Percentiles rank a stretch among this genome's conserved stretches.
Conservation (phyloP, 208 protist genomes). For the Crithidia mellificae region DNA sequence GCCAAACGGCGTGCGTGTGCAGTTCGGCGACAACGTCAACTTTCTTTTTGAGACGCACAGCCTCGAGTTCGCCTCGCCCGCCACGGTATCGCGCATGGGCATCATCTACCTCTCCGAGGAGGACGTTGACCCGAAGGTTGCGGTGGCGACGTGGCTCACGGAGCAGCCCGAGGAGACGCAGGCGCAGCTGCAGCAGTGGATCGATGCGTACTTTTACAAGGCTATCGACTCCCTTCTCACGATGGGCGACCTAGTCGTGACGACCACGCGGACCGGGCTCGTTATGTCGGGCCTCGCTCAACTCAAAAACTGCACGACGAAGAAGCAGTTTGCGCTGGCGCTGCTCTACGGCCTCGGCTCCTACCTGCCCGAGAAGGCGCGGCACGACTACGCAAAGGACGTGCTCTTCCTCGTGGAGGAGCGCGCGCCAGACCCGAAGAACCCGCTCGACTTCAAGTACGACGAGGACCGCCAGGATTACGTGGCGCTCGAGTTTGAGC, state of each 20-base stretch:
- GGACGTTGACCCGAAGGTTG: conserved; percentile 92
- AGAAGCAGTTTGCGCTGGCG: conserved; percentile 90
- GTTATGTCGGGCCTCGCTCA: conserved; percentile 95
- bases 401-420: conserved; percentile 89
- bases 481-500: conserved; percentile 77
- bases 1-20: conserved; percentile 97
- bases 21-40: conserved; percentile 98
- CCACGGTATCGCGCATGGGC: conserved; percentile 98
- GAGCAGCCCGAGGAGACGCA: conserved; percentile 81
- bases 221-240: conserved; percentile 88
- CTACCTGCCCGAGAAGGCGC: conserved; percentile 82
- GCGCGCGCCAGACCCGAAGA: conserved; percentile 75
- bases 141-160: conserved; percentile 92
- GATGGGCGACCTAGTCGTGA: conserved; percentile 76
- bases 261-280: conserved; percentile 92
- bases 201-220: conserved; percentile 93
- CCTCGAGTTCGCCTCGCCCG: conserved; percentile 97
- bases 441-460: conserved; percentile 90
- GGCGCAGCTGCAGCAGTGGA: conserved; percentile 76
- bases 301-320: conserved; percentile 75
- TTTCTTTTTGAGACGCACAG: conserved; percentile 99
- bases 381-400: conserved; percentile 89
- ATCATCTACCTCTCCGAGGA: conserved; percentile 98
- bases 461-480: conserved; percentile 67
- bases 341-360: conserved; percentile 95